phyloP scores from a whole-genome alignment of 1,284 basidiomycete genomes.

The Amylostereum chailletii region DNA sequence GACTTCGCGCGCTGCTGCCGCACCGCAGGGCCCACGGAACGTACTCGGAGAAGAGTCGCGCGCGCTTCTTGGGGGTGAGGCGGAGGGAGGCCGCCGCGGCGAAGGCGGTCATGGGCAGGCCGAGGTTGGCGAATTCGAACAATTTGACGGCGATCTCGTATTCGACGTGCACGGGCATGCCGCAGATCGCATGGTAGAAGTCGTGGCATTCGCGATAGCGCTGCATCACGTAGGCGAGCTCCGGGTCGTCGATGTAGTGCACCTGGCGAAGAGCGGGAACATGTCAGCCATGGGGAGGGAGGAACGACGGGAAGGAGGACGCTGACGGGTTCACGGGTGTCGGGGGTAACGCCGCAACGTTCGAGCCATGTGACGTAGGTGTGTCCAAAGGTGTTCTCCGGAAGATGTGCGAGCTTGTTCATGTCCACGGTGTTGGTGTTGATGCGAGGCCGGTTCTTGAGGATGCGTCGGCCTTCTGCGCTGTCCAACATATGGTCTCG shows the following conservation, averaged over 20 bases:
- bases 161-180: conserved; percentile 82
- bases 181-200: conserved; percentile 87
- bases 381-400: conserved; percentile 79
- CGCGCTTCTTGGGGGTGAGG: conserved; percentile 46
- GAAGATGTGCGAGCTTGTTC: conserved; percentile 52
- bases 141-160: conserved; percentile 96
- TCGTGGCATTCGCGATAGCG: conserved; percentile 98
- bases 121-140: conserved; percentile 91
- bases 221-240: conserved; percentile 95
- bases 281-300: background rate
- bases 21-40: conserved; percentile 87
- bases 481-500: conserved; percentile 76
- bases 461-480: conserved; percentile 73
- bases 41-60: conserved; percentile 67
- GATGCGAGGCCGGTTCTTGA: conserved; percentile 79
- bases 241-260: conserved; percentile 88
- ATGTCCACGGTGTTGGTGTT: conserved; percentile 76
- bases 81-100: conserved; percentile 72
- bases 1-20: conserved; percentile 62
- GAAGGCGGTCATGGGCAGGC: conserved; percentile 82
- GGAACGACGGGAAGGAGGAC: conserved; percentile 18
- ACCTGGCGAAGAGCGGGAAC: conserved; percentile 43
- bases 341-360: conserved; percentile 87
- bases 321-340: conserved; percentile 81
- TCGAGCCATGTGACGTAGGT: conserved; percentile 91